These are phyloP conservation scores for Bipolaris oryzae DNA, from an alignment of 2,329 filamentous ascomycete species.

Conservation along the genomic window DNA sequence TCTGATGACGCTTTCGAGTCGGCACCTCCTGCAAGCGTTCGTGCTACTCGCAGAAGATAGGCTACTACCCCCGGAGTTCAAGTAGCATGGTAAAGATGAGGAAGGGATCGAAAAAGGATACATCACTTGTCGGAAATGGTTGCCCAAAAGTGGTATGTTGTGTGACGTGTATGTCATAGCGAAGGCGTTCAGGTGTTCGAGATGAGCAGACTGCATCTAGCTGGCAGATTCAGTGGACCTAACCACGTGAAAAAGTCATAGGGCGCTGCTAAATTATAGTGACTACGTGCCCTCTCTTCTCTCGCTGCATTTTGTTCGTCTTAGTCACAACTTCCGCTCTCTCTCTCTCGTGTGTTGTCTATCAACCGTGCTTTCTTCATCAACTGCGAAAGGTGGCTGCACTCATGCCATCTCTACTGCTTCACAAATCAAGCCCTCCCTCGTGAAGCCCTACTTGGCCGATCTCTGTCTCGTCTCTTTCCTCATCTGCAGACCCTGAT, in stretches of 20 bases:
- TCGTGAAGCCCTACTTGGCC: slow-evolving; percentile 19
- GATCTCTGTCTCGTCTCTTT: slow-evolving; percentile 16
- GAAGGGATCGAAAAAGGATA: background rate
- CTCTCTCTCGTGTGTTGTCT: background rate
- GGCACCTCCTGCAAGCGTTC: slow-evolving; percentile 26
- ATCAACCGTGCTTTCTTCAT: slow-evolving; percentile 7
- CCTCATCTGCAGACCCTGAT: slow-evolving; percentile 9
- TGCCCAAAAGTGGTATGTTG: background rate
- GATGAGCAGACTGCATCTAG: background rate
- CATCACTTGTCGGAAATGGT: background rate
- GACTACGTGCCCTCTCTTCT: background rate
- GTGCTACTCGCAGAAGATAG: slow-evolving; percentile 37
- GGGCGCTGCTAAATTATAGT: background rate
- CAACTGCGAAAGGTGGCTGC: slow-evolving; percentile 9
- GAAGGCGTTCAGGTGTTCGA: slow-evolving; percentile 25
- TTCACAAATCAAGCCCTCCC: slow-evolving; percentile 11
- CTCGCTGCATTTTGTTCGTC: background rate
- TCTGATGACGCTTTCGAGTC: slow-evolving; percentile 52
- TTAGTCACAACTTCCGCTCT: background rate
- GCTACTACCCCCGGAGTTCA: no score
- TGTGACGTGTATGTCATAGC: slow-evolving; percentile 23
- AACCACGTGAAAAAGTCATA: background rate
- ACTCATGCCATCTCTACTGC: slow-evolving; percentile 9
- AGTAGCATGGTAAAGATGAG: background rate
- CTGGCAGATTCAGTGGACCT: background rate